phyloP scores from a whole-genome alignment of 116 monocot genomes.

The Posidonia oceanica region DNA sequence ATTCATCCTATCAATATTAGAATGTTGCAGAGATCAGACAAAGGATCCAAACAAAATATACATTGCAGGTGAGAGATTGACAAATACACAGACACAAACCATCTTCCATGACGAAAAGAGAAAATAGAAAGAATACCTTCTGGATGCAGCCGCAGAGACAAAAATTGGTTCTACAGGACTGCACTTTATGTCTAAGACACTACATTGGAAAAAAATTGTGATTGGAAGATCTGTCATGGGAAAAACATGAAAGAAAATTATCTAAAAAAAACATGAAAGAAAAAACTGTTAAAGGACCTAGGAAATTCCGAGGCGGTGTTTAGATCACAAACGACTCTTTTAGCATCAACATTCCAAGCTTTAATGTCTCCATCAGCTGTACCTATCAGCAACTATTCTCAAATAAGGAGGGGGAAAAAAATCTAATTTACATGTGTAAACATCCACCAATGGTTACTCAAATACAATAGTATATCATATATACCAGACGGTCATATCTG shows the following conservation, averaged over 20 bases:
- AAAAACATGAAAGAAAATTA: not conserved
- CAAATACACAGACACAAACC: no score
- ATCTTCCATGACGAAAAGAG: not conserved
- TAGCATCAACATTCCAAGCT: conserved; percentile 99
- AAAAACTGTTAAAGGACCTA: conserved; percentile 26
- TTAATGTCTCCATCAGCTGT: conserved; percentile 95
- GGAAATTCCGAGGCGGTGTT: conserved; percentile 72
- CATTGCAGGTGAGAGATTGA: no score
- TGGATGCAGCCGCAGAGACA: conserved; percentile 95
- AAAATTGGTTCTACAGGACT: conserved; percentile 96
- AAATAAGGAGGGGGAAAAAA: conserved; percentile 12
- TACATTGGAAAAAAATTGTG: conserved; percentile 19
- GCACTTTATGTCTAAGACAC: conserved; percentile 87
- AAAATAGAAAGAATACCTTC: conserved; percentile 30
- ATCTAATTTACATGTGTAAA: not conserved
- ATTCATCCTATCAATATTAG: not conserved
- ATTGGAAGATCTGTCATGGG: not conserved
- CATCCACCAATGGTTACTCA: not conserved
- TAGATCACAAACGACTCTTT: conserved; percentile 96
- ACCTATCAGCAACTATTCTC: conserved; percentile 82
- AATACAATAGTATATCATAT: not conserved
- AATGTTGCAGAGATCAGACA: no score
- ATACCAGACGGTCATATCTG: conserved; percentile 74
- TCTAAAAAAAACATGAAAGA: not conserved
- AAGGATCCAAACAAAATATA: no score